Base-by-base conservation (phyloP, 73 alveolate species). In the Paramecium sonneborni region DNA sequence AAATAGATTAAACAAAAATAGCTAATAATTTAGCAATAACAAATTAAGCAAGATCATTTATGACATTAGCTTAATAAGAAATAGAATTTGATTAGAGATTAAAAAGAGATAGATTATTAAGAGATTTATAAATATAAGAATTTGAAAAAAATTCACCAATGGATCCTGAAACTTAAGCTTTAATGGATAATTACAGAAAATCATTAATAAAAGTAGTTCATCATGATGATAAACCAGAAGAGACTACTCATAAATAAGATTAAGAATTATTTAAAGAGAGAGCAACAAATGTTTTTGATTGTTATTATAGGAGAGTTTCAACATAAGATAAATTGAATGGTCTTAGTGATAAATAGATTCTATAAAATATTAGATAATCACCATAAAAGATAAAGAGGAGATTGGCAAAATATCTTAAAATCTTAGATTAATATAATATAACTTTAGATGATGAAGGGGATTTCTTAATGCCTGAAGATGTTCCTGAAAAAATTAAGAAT, bases 31-130 rank as follows among this genome's bases (percentile, higher is more conserved):
- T 43, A 21, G 90, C 74, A 20, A 79, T 79, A 14, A 43, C 44
- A 24, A 79, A 79, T 79, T 37, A 79, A 79, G 90, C 90, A 43
- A 79, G 90, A 41, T 79, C 74, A 4, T 46, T 79, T 79, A 79
- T 79, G 76, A 79, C 90, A 79, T 44, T 30, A 38, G 24, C 21
- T 23, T 34, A 79, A 20, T 44, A 79, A 24, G 74, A 79, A 79
- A 46, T 43, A 18, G 90, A 79, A 37, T 43, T 37, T 79, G 90
- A 43, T n/a, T 43, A 57, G 7, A 43, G 76, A 79, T 20, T 79
- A 24, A 79, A 79, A 34, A 46, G 39, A 24, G 26, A 79, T 23
- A 43, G 90, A 79, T 21, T 79, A 79, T 18, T 43, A 10, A 79
- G 90, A 79, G 90, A 79, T 21, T 21, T 79, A 11, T 8, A 79